phyloP scores from a whole-genome alignment of 352 stramenopile species.

The Aphanomyces cochlioides region DNA sequence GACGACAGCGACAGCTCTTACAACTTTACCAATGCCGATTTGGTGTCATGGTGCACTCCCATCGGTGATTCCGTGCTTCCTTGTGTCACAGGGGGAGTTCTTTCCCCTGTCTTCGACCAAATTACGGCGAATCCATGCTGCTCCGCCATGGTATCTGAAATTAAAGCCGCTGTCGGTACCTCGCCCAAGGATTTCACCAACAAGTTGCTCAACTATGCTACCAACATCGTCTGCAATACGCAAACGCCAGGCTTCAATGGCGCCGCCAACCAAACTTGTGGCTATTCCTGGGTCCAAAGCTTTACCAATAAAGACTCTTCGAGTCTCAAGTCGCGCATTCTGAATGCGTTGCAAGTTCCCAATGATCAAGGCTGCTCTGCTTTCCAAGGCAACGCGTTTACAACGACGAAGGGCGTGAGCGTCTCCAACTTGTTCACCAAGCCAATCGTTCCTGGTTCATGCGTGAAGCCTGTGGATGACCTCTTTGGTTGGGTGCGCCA shows the following conservation, averaged over 20 bases:
- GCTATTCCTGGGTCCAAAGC: conserved; percentile 34
- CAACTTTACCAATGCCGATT: not conserved
- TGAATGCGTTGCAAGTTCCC: conserved; percentile 38
- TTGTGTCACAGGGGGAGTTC: conserved; percentile 11
- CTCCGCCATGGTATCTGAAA: conserved; percentile 38
- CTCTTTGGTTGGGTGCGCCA: conserved; percentile 40
- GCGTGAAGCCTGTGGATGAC: conserved; percentile 39
- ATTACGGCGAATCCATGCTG: conserved; percentile 37
- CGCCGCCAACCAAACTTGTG: conserved; percentile 39
- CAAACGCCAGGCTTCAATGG: conserved; percentile 39
- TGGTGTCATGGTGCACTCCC: conserved; percentile 5
- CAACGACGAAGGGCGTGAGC: conserved; percentile 33
- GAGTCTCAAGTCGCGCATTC: conserved; percentile 30
- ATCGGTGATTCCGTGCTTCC: not conserved
- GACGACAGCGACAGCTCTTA: not conserved
- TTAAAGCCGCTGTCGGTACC: conserved; percentile 40
- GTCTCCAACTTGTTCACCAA: conserved; percentile 36
- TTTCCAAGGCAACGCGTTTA: conserved; percentile 42
- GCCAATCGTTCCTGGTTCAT: conserved; percentile 25
- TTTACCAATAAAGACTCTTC: conserved; percentile 36
- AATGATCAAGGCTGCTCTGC: conserved; percentile 47
- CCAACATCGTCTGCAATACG: conserved; percentile 39
- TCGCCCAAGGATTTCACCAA: conserved; percentile 37
- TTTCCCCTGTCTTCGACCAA: conserved; percentile 16
- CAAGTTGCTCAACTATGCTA: conserved; percentile 34